A percentile compares a stretch with the other conserved stretches of the same genome.
Conservation (phyloP, 768 basidiomycete species). For the Calvatia gigantea region DNA sequence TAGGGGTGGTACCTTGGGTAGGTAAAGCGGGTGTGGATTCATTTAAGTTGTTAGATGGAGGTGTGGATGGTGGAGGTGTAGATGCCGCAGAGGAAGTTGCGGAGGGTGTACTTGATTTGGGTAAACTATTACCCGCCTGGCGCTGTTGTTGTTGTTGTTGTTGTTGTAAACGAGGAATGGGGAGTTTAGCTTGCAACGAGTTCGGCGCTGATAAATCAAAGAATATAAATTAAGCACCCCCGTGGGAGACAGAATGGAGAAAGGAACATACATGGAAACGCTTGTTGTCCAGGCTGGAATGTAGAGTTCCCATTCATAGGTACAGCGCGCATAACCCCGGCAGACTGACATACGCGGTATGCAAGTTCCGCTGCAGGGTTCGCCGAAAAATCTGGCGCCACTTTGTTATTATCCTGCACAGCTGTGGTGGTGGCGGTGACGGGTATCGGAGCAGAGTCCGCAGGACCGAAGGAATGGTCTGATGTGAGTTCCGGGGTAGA, state of each 20-base stretch:
- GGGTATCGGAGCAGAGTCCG: conserved; percentile 6
- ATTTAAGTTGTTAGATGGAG: conserved; percentile 18
- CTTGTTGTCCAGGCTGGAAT: conserved; percentile 24
- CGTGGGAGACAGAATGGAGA: neutral
- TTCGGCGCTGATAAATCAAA: conserved; percentile 11
- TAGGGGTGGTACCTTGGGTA: neutral
- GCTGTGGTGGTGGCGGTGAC: conserved; percentile 9
- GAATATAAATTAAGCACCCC: neutral
- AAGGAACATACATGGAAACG: conserved; percentile 20
- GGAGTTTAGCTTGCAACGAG: conserved; percentile 30
- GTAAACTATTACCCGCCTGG: conserved; percentile 3
- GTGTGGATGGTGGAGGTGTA: conserved; percentile 38
- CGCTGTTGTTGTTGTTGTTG: conserved; percentile 20
- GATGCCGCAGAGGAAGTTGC: conserved; percentile 42
- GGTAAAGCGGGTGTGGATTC: no score
- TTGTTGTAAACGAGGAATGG: conserved; percentile 35
- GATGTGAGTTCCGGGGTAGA: neutral
- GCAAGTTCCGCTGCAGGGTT: conserved; percentile 42
- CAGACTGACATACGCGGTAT: conserved; percentile 45
- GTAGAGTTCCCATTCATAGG: conserved; percentile 33
- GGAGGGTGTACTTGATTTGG: conserved; percentile 27
- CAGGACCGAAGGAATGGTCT: neutral
- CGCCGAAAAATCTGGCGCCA: conserved; percentile 10
- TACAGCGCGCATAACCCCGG: conserved; percentile 54
- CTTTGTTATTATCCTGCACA: no score